Conservation (phyloP, 225 moss, liverwort and hornwort genomes). For the Sphagnum contortum region DNA sequence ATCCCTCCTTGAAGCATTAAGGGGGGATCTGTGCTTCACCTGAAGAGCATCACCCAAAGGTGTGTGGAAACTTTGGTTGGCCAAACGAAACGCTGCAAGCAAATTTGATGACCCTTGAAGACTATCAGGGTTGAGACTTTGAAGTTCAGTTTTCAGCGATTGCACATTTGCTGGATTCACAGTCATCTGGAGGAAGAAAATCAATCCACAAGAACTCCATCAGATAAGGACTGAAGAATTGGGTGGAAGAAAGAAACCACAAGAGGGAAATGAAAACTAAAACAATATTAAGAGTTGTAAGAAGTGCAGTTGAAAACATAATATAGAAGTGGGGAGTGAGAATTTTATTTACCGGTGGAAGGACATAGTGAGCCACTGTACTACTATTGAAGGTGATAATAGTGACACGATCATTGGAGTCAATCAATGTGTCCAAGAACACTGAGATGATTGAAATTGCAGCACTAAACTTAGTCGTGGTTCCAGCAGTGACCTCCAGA, state of each 20-base stretch:
- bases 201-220: too few relatives aligned
- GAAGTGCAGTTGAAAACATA: too few relatives aligned
- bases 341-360: slow-evolving; percentile 9
- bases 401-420: slow-evolving; percentile 23
- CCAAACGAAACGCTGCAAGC: slow-evolving; percentile 8
- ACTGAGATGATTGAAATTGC: slow-evolving; percentile 25
- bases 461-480: slow-evolving; percentile 13
- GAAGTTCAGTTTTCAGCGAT: slow-evolving; percentile 12
- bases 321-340: too few relatives aligned
- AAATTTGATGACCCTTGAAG: slow-evolving; percentile 21
- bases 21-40: not conserved
- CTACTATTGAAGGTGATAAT: slow-evolving; percentile 25
- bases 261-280: too few relatives aligned
- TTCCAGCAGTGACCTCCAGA: slow-evolving; percentile 2
- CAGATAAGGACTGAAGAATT: too few relatives aligned
- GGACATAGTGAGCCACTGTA: slow-evolving; percentile 8
- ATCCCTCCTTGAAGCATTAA: too few relatives aligned
- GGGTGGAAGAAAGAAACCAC: too few relatives aligned
- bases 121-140: slow-evolving; percentile 8
- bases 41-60: slow-evolving; percentile 9
- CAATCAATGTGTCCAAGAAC: slow-evolving; percentile 33
- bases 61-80: slow-evolving; percentile 15
- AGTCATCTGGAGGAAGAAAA: slow-evolving; percentile 8
- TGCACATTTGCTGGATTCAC: slow-evolving; percentile 1
- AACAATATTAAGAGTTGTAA: too few relatives aligned